A percentile compares a stretch with the other conserved stretches of the same genome.
phyloP scores from a whole-genome alignment of 2,329 filamentous ascomycete genomes.

The Epichloe gansuensis region DNA sequence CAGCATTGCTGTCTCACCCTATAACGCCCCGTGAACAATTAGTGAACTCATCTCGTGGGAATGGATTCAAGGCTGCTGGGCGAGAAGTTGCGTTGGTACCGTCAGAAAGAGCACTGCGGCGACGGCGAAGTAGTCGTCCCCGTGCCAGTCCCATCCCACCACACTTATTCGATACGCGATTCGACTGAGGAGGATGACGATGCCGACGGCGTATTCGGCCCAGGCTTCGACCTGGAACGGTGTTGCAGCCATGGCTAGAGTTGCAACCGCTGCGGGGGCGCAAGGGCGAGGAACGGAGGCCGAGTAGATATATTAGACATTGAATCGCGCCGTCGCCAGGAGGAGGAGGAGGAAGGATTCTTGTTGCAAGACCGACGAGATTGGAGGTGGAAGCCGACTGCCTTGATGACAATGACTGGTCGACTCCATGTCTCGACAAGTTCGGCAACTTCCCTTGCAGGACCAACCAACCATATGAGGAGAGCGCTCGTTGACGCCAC shows the following conservation, averaged over 20 bases:
- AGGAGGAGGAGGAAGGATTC: background rate
- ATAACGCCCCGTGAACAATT: background rate
- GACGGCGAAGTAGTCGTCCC: slow-evolving; percentile 30
- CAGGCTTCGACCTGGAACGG: slow-evolving; percentile 32
- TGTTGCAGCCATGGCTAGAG: slow-evolving; percentile 13
- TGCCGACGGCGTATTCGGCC: slow-evolving; percentile 29
- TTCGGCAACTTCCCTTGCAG: background rate
- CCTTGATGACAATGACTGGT: background rate
- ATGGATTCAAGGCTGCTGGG: background rate
- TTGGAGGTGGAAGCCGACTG: background rate
- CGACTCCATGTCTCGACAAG: no score
- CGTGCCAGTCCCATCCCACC: slow-evolving; percentile 28
- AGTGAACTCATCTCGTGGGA: slow-evolving; percentile 6
- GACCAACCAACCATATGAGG: background rate
- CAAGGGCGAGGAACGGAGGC: background rate
- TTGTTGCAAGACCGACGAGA: background rate
- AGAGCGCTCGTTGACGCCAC: background rate
- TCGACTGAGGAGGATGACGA: slow-evolving; percentile 24
- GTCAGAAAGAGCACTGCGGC: slow-evolving; percentile 26
- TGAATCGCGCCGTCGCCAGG: background rate
- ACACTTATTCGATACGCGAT: slow-evolving; percentile 26
- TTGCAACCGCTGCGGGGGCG: background rate
- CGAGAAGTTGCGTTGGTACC: slow-evolving; percentile 11
- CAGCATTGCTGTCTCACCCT: slow-evolving; percentile 18
- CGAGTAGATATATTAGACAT: background rate